These are phyloP conservation scores for Angomonas deanei DNA, from an alignment of 208 protist species.

Conservation along the genomic window DNA sequence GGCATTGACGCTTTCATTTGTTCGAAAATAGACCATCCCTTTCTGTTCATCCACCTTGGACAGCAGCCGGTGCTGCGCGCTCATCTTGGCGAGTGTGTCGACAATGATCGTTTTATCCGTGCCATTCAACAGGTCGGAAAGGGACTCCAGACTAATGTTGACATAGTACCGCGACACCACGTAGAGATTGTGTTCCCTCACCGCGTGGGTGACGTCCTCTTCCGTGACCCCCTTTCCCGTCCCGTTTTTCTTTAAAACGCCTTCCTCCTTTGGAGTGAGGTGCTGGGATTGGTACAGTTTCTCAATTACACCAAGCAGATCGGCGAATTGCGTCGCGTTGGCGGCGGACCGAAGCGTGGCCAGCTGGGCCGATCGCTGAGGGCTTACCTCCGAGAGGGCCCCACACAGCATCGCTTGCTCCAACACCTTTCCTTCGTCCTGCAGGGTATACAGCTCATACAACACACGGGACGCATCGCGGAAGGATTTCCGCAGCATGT, in stretches of 20 bases:
- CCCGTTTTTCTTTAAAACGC: constrained; percentile 23
- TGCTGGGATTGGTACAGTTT: constrained; percentile 58
- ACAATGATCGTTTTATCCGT: constrained; percentile 68
- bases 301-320: constrained; percentile 60
- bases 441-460: constrained; percentile 46
- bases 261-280: constrained; percentile 30
- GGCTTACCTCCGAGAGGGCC: constrained; percentile 86
- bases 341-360: constrained; percentile 82
- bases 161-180: constrained; percentile 86
- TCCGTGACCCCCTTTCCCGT: background rate
- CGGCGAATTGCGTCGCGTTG: constrained; percentile 34
- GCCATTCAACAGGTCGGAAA: constrained; percentile 72
- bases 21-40: constrained; percentile 28
- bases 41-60: constrained; percentile 30
- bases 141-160: constrained; percentile 89
- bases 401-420: constrained; percentile 73
- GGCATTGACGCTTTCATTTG: constrained; percentile 13
- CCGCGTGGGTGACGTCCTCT: constrained; percentile 2
- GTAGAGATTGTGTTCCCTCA: constrained; percentile 90
- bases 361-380: constrained; percentile 78
- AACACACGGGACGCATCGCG: constrained; percentile 83
- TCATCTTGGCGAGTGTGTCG: constrained; percentile 85
- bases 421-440: constrained; percentile 42
- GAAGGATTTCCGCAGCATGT: constrained; percentile 53
- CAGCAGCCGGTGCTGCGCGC: constrained; percentile 72